Conservation (phyloP, 345 rosid genomes). For the Sonneratia caseolaris region DNA sequence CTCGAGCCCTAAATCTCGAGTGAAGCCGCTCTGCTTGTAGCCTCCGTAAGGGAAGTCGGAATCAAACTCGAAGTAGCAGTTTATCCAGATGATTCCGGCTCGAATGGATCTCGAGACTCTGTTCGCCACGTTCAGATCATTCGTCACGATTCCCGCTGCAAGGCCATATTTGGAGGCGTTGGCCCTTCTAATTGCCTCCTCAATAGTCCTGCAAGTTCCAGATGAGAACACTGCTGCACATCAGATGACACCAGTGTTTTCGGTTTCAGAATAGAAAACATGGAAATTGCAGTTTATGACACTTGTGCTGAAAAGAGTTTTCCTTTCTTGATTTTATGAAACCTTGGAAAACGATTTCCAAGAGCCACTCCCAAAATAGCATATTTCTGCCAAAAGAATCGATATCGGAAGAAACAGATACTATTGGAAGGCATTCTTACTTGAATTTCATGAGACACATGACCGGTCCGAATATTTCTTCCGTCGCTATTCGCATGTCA, state of each 20-base stretch:
- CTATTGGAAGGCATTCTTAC: slow-evolving; percentile 16
- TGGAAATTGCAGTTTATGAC: not conserved
- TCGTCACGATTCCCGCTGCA: slow-evolving; percentile 68
- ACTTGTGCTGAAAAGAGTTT: too few species aligned
- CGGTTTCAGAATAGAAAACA: not conserved
- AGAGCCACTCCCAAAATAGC: too few species aligned
- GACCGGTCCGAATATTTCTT: slow-evolving; percentile 87
- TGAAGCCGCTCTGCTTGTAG: slow-evolving; percentile 59
- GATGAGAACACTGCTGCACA: too few species aligned
- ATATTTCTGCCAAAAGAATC: too few species aligned
- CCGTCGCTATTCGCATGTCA: slow-evolving; percentile 51
- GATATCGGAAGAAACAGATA: too few species aligned
- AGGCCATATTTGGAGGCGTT: slow-evolving; percentile 57
- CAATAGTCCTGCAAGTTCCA: slow-evolving; percentile 40
- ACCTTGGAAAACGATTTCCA: too few species aligned
- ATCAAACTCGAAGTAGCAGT: slow-evolving; percentile 56
- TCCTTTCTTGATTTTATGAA: too few species aligned
- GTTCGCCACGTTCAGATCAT: slow-evolving; percentile 51
- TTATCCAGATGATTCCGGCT: slow-evolving; percentile 55
- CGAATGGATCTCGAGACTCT: slow-evolving; percentile 62
- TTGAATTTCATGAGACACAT: slow-evolving; percentile 66
- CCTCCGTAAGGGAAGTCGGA: slow-evolving; percentile 61
- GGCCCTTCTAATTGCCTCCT: slow-evolving; percentile 56
- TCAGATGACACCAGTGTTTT: too few species aligned
- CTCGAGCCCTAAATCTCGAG: slow-evolving; percentile 54